These are phyloP conservation scores for Castanea sativa DNA, from an alignment of 306 rosid species.

Conservation along the genomic window DNA sequence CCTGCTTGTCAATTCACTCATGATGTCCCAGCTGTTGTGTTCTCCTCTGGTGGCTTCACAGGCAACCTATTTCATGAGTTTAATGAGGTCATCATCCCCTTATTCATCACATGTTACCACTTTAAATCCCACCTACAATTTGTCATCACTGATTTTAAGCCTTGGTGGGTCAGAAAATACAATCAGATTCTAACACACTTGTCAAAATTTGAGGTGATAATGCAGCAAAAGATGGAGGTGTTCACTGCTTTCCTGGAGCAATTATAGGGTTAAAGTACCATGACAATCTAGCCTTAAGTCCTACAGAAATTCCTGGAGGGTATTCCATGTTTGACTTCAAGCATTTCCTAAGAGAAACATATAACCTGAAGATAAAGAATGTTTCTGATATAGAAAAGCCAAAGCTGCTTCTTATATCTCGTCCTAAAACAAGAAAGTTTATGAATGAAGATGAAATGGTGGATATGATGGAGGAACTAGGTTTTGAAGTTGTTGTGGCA, in stretches of 20 bases:
- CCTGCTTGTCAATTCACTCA: slow-evolving; percentile 30
- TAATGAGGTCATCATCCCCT: slow-evolving; percentile 31
- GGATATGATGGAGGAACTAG: slow-evolving; percentile 27
- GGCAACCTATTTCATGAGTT: slow-evolving; percentile 41
- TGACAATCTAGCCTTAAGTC: slow-evolving; percentile 27
- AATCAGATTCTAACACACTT: slow-evolving; percentile 21
- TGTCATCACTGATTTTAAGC: slow-evolving; percentile 23
- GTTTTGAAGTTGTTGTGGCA: slow-evolving; percentile 24
- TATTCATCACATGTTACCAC: slow-evolving; percentile 33
- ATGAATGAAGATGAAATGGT: slow-evolving; percentile 30
- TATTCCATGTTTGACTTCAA: slow-evolving; percentile 30
- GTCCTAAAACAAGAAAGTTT: slow-evolving; percentile 24
- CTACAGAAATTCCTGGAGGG: slow-evolving; percentile 32
- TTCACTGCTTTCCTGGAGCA: slow-evolving; percentile 35
- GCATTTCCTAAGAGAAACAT: slow-evolving; percentile 29
- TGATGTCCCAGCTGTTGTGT: slow-evolving; percentile 25
- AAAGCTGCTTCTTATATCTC: slow-evolving; percentile 27
- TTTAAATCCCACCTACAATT: slow-evolving; percentile 25
- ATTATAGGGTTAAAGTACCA: slow-evolving; percentile 32
- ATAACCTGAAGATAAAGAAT: slow-evolving; percentile 6
- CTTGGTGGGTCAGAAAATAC: slow-evolving; percentile 37
- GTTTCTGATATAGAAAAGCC: slow-evolving; percentile 10
- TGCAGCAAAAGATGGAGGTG: slow-evolving; percentile 15
- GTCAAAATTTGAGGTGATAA: slow-evolving; percentile 21
- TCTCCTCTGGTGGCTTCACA: slow-evolving; percentile 34